These are phyloP conservation scores for Wickerhamomyces hampshirensis DNA, from an alignment of 805 yeast genomes.

Conservation along the genomic window DNA sequence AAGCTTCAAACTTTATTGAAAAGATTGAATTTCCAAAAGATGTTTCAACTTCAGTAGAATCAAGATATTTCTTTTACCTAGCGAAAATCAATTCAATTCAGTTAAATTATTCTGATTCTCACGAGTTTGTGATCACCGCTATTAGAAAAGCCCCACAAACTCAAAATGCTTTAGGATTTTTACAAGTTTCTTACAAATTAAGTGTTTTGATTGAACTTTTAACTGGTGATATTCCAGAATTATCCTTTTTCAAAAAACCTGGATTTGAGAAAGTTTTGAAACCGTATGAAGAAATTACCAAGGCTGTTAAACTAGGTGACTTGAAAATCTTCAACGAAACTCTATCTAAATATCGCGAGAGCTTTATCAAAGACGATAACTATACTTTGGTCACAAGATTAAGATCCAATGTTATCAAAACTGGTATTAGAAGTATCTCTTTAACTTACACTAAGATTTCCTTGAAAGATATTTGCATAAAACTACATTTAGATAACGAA, in stretches of 20 bases:
- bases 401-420: conserved; percentile 95
- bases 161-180: conserved; percentile 74
- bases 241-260: conserved; percentile 69
- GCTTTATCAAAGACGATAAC: conserved; percentile 70
- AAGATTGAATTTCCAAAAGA: conserved; percentile 84
- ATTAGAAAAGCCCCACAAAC: conserved; percentile 96
- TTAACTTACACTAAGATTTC: conserved; percentile 88
- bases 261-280: conserved; percentile 53
- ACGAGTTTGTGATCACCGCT: conserved; percentile 89
- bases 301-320: conserved; percentile 92
- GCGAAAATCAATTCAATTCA: conserved; percentile 91
- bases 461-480: conserved; percentile 87
- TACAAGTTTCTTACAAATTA: conserved; percentile 85
- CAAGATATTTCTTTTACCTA: conserved; percentile 86
- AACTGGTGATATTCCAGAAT: conserved; percentile 95
- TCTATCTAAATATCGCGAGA: conserved; percentile 54
- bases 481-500: conserved; percentile 87
- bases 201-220: conserved; percentile 84
- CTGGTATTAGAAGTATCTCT: conserved; percentile 92
- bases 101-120: conserved; percentile 85
- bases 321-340: conserved; percentile 73
- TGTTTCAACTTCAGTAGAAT: conserved; percentile 82
- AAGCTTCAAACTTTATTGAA: conserved; percentile 84
- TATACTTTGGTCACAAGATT: conserved; percentile 81
- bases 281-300: conserved; percentile 83